Base-by-base conservation (phyloP, 345 rosid species). In the Durio zibethinus region DNA sequence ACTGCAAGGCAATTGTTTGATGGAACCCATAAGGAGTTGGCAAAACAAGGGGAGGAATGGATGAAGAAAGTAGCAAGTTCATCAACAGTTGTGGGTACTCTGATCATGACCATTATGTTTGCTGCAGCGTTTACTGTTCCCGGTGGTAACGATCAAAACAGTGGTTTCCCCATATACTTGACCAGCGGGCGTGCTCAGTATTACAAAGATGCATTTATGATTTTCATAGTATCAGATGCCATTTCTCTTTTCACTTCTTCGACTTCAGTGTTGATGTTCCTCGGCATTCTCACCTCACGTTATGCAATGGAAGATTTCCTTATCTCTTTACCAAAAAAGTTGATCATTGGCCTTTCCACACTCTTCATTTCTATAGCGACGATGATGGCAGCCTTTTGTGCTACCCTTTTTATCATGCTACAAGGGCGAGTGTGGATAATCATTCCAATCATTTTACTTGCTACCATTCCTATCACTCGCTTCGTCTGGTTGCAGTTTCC, bases 231-330 rank as follows among this genome's bases (percentile, higher is more conserved):
- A 23, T 71, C 84, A 0, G 79, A 78, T n/a, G 74, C 84, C 5
- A 23, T 79, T 0, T 65, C 80, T 0, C 50, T 85, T 50, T 79
- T 83, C 4, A 60, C 69, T 5, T 78, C 81, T 0, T 25, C 56
- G 1, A 65, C 83, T 10, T 74, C 85, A 10, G 35, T 78, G 6
- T 52, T 84, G n/a, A 80, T 73, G 77, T 84, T 82, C 56, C 40
- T 78, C 7, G 60, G 76, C 15, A 75, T 85, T 36, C 80, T 80
- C 1, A 77, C 83, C 0, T 71, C 82, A 4, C 56, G 82, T 21
- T 80, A 77, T 10, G 66, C 79, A 2, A 69, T 56, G 10, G 76
- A 71, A 12, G 87, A 82, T 73, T 85, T 85, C 65, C 80, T 80
- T 23, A 14, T 45, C 1, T 25, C 82, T 5, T 15, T 81, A 11